Base-by-base conservation (phyloP, 2,329 filamentous ascomycete species). In the Rhinocladiella similis region DNA sequence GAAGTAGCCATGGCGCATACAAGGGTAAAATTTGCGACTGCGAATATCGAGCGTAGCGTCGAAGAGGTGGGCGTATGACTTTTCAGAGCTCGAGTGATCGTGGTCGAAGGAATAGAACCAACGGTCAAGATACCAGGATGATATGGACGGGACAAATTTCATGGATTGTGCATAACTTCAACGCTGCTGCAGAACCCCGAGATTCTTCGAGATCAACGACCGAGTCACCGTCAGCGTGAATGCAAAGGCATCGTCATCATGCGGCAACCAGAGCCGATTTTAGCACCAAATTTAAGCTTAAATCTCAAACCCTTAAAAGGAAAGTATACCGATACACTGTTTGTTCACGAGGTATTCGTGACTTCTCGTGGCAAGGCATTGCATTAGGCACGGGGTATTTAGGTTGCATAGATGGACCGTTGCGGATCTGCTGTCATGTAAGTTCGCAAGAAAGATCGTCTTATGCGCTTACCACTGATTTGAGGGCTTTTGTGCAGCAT, bases 1-100 rank as follows among this genome's bases (percentile, higher is more conserved):
- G 51, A 27, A 16, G 25, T n/a, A 9, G 50, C 25, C 53, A 60
- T 54, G 27, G 29, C 29, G 29, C 29, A 33, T 35, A 18, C 13
- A 42, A 14, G 18, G 19, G 2, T 41, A 16, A 53, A n/a, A 42
- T 7, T 5, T 20, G 9, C 25, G 47, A 10, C 38, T n/a, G 16
- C 38, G 47, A 36, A 27, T 7, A 7, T 27, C 25, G 25, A 27
- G 25, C n/a, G 25, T n/a, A 49, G 12, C n/a, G 25, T 2, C 12
- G 42, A 43, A 19, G 12, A 19, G 42, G 10, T n/a, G 43, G 13
- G 12, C 25, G 22, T 7, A n/a, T 41, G 38, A 7, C 3, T 19
- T 41, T 10, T 41, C 38, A 19, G 12, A 41, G 38, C 12, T 41
- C 14, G 38, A n/a, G 18, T 41, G 29, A 41, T 41, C 14, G 18